Evolutionary conservation across 2,329 filamentous ascomycete genomes (phyloP), one percentile per base, ranked within the genome.

Genomic region (Trichoderma simmonsii): DNA sequence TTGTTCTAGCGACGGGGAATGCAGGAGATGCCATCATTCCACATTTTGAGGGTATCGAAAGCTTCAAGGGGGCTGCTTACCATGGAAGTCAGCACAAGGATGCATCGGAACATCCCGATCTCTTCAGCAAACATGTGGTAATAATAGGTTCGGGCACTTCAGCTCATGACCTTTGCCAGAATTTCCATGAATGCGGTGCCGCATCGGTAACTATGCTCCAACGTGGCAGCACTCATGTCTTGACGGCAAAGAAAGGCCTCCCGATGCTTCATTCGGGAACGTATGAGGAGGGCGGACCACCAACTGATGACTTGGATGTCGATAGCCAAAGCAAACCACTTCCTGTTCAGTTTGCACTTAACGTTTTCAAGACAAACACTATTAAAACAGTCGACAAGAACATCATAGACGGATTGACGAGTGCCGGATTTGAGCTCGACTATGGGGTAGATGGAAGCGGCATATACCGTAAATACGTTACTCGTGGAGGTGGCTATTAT

Each of bases 391-490:
- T 48, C 5, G 65, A 68, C 8, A 24, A 39, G 15, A 6, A 60
- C 4, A 68, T n/a, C 2, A 34, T 60, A 18, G 18, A 68, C 15
- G 66, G 66, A 15, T 14, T 60, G 21, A n/a, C n/a, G 0, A 60
- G 43, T 24, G 66, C 39, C 4, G 66, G 66, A n/a, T 69, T 69
- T 28, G 28, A 61, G 8, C 26, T 69, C 7, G 66, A 60, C n/a
- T 69, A 9, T 14, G 54, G 30, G 9, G 56, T 21, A 26, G 66
- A 59, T 18, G 66, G 56, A 51, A 59, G 56, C 12, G 56, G 66
- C 11, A 48, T 69, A 26, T 69, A 60, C n/a, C 56, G 66, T 30
- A 69, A 69, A 43, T 69, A 60, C 14, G 15, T 69, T n/a, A 51
- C 56, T 24, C 36, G 39, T 5, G 66, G 56, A 61, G 66, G 56